Conservation (phyloP, 345 rosid genomes). For the Gossypium sturtianum region DNA sequence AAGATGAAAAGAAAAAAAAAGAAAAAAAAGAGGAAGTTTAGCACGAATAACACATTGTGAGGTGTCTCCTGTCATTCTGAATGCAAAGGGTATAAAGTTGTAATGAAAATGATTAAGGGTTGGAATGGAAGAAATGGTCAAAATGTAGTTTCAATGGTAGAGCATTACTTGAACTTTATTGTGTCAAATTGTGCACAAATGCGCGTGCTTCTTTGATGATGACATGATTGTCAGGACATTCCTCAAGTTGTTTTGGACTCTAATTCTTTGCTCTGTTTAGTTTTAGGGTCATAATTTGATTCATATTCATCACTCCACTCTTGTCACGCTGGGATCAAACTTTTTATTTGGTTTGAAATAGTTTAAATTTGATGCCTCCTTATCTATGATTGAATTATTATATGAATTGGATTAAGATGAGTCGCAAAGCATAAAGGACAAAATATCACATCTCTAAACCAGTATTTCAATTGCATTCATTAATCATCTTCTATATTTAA, state of each 20-base stretch:
- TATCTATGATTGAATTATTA: neutral
- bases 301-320: neutral
- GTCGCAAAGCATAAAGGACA: constrained; percentile 27
- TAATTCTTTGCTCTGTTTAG: neutral
- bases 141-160: neutral
- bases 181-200: constrained; percentile 8
- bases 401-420: constrained; percentile 7
- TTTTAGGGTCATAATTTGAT: neutral
- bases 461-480: no score
- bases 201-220: constrained; percentile 44
- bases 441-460: constrained; percentile 24
- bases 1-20: no score
- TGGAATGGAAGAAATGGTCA: constrained; percentile 11
- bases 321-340: no score
- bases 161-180: neutral
- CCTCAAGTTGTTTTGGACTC: neutral
- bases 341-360: no score
- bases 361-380: neutral
- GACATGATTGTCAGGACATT: constrained; percentile 13
- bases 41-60: neutral
- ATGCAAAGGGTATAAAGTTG: neutral
- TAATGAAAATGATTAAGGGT: neutral
- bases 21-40: neutral
- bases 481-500: no score
- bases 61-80: neutral